Evolutionary conservation across 371 early-diverging fungal genomes (phyloP), one percentile per base, ranked within the genome.

Genomic region (Capillidium rhysosporum): DNA sequence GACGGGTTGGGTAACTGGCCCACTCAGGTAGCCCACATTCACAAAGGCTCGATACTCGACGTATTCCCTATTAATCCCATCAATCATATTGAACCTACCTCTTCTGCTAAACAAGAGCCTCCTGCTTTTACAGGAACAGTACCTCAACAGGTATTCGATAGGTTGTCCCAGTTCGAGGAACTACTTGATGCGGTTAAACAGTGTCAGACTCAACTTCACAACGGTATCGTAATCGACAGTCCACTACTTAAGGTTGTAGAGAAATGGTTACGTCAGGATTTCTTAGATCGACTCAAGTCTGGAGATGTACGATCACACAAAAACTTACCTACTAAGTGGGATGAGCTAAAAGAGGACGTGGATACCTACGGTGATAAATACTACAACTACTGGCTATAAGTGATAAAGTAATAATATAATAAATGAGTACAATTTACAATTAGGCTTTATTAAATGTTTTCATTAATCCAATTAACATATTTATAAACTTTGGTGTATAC

Each of bases 1-100:
- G 76, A 72, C 58, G 75, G 75, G 28, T 63, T 76, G 34, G 69
- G 69, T 21, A 58, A 63, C 29, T 86, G 84, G 83, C 80, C 82
- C 2, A 76, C 80, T 7, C 83, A 84, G 56, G 66, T 84, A 1
- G 79, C 79, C 23, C 87, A 83, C 65, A 73, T 86, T 30, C 61
- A 67, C 1, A 70, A 73, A 38, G 84, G 87, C 12, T 57, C 60
- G 0, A 63, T 79, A 12, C 58, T 72, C 21, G 57, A 58, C 12
- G 49, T 69, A 16, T 54, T 58, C 7, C 43, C 61, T 29, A 4
- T 7, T 4, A 34, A 12, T 34, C 4, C 4, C 12, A 34, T 4
- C 34, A 34, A 4, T 12, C 4, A 34, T 34, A 34, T 34, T 34
- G 18, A 46, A 30, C 54, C 30, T 21, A 2, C 31, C 12, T 21